phyloP scores from a whole-genome alignment of 2,329 filamentous ascomycete genomes.

The Calonectria ilicicola region DNA sequence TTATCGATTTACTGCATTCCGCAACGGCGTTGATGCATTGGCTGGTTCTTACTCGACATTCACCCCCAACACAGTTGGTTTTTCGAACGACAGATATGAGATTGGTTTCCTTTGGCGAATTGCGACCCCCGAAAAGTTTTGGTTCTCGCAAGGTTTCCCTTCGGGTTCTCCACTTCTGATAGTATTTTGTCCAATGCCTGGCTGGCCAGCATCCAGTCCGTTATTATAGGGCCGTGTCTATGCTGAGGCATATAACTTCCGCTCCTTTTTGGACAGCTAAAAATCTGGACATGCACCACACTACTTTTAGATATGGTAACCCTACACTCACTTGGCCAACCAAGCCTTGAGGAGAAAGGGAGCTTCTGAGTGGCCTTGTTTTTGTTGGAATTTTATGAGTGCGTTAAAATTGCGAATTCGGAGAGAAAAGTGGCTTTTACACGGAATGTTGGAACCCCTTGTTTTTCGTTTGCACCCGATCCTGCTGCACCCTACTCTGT shows the following conservation, averaged over 20 bases:
- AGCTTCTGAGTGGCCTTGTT: constrained; percentile 3
- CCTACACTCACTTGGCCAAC: not conserved
- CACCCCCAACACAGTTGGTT: constrained; percentile 8
- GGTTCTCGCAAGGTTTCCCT: not conserved
- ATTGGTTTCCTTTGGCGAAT: constrained; percentile 25
- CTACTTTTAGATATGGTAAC: not conserved
- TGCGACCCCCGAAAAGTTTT: constrained; percentile 21
- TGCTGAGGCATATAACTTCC: not conserved
- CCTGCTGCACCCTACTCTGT: constrained; percentile 12
- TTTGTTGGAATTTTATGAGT: constrained; percentile 22
- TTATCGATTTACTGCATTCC: constrained; percentile 32
- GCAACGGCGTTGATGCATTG: constrained; percentile 33
- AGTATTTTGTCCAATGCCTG: constrained; percentile 1
- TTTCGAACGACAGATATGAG: constrained; percentile 27
- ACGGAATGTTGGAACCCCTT: constrained; percentile 26
- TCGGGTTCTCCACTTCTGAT: constrained; percentile 2
- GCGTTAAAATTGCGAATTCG: constrained; percentile 17
- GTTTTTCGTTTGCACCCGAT: constrained; percentile 11
- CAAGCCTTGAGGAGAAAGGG: not conserved
- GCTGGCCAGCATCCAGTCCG: not conserved
- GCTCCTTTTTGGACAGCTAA: constrained; percentile 6
- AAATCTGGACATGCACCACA: constrained; percentile 9
- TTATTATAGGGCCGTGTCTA: not conserved
- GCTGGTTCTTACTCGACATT: constrained; percentile 18
- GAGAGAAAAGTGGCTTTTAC: constrained; percentile 36